Evolutionary conservation across 768 basidiomycete species (phyloP), one percentile per base, ranked within the genome.

Genomic region (Coprinopsis strossmayeri): DNA sequence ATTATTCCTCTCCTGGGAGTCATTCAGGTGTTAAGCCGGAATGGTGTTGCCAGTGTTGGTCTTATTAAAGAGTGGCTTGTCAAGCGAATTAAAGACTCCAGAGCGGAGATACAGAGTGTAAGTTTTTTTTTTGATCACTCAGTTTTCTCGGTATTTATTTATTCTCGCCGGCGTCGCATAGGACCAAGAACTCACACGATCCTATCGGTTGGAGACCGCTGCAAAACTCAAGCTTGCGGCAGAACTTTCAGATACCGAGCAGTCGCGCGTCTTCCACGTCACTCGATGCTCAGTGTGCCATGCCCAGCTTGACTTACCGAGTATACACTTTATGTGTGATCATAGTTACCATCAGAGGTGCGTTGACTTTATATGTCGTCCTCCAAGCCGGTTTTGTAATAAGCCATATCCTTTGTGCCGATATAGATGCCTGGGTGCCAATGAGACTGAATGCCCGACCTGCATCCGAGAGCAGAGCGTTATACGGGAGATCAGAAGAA

Each of bases 261-360:
- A 82, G 45, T 88, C 96, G 0, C 78, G 81, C 17, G 87, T 97
- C 18, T 96, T 97, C 73, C 93, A 97, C 60, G 89, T 95, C 52
- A 94, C 93, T 5, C 75, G 92, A 34, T 98, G 96, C 64, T 85
- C 94, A 18, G 77, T 84, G 3, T 98, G 96, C 63, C 77, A 83
- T 13, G 90, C 85, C 1, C 90, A 88, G 57, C 79, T 98, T 51
- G 94, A 97, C 62, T 78, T 97, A 9, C 95, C 96, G 0, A 87
- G 81, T 54, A 76, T 98, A 4, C 94, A 98, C 64, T 98, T 97
- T 61, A 96, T 98, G 95, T 99, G 95, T 66, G 84, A 86, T 58
- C 96, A 98, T 62, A 92, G 90, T 52, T 98, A 91, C 69, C 96
- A 99, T 62, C 91, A 95, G 61, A 76, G 93, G 91, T 90, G 67